These are phyloP conservation scores for Clavariopsis aquatica DNA, from an alignment of 495 filamentous ascomycete species.

Conservation along the genomic window DNA sequence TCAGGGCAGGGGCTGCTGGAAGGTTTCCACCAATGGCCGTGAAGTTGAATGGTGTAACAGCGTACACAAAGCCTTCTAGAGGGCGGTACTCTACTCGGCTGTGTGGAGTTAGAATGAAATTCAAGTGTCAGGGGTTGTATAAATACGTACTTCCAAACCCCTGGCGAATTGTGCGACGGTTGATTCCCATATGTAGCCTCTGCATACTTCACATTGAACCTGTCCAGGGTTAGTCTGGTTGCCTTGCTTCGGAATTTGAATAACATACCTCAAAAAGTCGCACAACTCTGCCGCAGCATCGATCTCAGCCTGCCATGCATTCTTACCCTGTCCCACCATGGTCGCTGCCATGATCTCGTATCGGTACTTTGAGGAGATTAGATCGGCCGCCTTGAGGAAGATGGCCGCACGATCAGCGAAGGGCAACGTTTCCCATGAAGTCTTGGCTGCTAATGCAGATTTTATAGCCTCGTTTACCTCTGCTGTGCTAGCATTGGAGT, in stretches of 20 bases:
- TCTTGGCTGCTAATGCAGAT: constrained; percentile 76
- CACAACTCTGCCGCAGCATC: constrained; percentile 88
- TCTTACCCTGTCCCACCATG: constrained; percentile 94
- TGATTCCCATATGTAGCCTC: constrained; percentile 48
- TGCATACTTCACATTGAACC: constrained; percentile 54
- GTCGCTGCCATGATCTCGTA: constrained; percentile 92
- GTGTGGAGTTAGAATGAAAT: constrained; percentile 17
- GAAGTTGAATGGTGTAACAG: constrained; percentile 51
- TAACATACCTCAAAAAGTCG: constrained; percentile 68
- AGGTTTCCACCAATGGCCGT: constrained; percentile 50
- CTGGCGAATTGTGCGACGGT: constrained; percentile 45
- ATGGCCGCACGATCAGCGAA: constrained; percentile 90
- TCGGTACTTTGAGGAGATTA: constrained; percentile 85
- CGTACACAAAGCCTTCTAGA: constrained; percentile 50
- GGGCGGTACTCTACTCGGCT: constrained; percentile 48
- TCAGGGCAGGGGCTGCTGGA: constrained; percentile 46
- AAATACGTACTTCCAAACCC: constrained; percentile 47
- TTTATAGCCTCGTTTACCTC: constrained; percentile 77
- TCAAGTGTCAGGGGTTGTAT: not conserved
- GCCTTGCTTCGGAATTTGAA: not conserved
- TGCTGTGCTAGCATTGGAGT: constrained; percentile 70
- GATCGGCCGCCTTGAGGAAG: constrained; percentile 89
- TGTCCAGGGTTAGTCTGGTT: constrained; percentile 28
- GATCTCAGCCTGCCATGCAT: constrained; percentile 95
- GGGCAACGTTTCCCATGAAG: constrained; percentile 75